These are phyloP conservation scores for Talaromyces rugulosus DNA, from an alignment of 2,329 filamentous ascomycete genomes.

Conservation along the genomic window DNA sequence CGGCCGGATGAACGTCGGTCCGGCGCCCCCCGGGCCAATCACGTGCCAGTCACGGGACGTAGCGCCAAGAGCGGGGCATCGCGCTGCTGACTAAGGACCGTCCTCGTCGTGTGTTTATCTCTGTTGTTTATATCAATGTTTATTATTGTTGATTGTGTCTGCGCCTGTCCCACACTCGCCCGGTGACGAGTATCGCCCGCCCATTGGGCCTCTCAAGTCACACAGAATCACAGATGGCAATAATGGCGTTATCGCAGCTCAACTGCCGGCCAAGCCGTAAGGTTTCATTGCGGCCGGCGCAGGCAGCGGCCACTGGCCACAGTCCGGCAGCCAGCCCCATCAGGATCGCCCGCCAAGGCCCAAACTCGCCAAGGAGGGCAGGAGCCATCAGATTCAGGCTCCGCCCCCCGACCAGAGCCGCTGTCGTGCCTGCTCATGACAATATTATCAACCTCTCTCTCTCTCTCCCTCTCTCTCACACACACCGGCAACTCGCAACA, in stretches of 20 bases:
- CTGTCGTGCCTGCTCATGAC: neutral
- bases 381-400: neutral
- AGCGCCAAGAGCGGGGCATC: neutral
- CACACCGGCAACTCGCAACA: neutral
- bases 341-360: neutral
- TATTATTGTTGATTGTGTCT: neutral
- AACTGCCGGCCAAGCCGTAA: neutral
- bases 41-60: neutral
- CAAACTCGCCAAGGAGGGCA: neutral
- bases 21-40: neutral
- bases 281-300: neutral
- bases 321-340: neutral
- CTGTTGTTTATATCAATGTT: no score
- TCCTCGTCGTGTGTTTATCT: no score
- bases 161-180: no score
- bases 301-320: neutral
- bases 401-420: neutral
- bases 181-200: no score
- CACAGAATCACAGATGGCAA: neutral
- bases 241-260: neutral
- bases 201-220: no score
- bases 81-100: neutral
- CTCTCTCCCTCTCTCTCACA: neutral
- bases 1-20: conserved; percentile 8
- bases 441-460: neutral